Evolutionary conservation across 768 basidiomycete species (phyloP), one percentile per base, ranked within the genome.

Genomic region (Tylopilus intermedius): DNA sequence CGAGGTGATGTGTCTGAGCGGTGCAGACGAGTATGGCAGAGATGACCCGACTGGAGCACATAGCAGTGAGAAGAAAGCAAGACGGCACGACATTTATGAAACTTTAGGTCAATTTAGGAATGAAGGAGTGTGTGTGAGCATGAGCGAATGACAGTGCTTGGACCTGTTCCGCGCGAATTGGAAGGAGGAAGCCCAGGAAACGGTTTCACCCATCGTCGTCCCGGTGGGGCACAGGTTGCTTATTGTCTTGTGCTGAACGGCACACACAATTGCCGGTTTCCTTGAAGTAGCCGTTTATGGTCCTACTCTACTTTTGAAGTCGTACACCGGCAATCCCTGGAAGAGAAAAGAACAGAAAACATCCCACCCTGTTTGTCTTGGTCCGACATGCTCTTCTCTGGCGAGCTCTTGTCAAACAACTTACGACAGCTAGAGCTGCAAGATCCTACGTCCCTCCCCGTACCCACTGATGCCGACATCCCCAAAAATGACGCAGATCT

Each of bases 371-470:
- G 4, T 7, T 30, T 10, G 30, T 33, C 18, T 18, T 18, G 18
- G 18, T 18, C 35, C 35, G 33, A 37, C 35, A 37, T 37, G 35
- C 6, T 15, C 14, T 37, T 14, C 14, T 14, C 35, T 4, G 10
- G 32, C 10, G 32, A 33, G 27, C 67, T 70, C 35, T 71, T 84
- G 56, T 71, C 76, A 8, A 67, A 76, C 48, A 73, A 71, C 57
- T 71, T 84, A 47, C 72, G 74, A 46, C 71, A 74, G 50, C 76
- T 83, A 24, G 72, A 79, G 61, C 54, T 67, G 30, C 64, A 69
- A 40, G 50, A 62, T 6, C 30, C 48, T 27, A 24, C 51, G 15
- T 29, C 57, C 29, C 44, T 54, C 33, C 37, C 38, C 10, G 43
- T 29, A 2, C 42, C 48, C 5, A 45, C 40, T 40, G 51, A 54